phyloP scores from a whole-genome alignment of 345 rosid genomes.

The Trapa bicornis region DNA sequence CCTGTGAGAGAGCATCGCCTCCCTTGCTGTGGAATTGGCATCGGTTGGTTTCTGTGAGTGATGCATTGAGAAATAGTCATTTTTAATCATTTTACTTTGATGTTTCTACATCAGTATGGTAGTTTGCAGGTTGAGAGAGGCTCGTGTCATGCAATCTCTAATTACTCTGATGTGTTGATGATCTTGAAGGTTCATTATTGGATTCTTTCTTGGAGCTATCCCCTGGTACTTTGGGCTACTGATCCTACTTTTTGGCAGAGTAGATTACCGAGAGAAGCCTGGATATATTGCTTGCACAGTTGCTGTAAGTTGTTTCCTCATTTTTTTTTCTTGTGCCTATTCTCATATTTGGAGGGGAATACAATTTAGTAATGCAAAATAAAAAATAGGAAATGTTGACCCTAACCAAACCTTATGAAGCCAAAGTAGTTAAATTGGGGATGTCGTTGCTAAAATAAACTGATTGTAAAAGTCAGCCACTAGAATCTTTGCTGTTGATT shows the following conservation, averaged over 20 bases:
- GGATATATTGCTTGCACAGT: constrained; percentile 83
- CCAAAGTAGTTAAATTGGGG: no score
- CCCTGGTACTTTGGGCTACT: constrained; percentile 80
- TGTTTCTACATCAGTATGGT: not conserved
- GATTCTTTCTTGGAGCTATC: constrained; percentile 75
- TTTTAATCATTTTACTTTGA: not conserved
- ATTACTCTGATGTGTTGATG: constrained; percentile 6
- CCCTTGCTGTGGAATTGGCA: not conserved
- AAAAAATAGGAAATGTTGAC: no score
- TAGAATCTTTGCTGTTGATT: no score
- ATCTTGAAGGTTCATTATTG: constrained; percentile 55
- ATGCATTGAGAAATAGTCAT: not conserved
- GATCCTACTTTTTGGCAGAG: constrained; percentile 46
- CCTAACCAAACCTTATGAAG: no score
- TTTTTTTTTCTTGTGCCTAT: not conserved
- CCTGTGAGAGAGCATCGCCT: constrained; percentile 34
- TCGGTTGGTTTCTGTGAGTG: no score
- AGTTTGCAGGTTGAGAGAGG: not conserved
- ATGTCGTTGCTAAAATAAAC: no score
- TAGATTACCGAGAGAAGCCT: constrained; percentile 78
- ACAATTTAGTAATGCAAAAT: no score
- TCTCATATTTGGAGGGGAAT: no score
- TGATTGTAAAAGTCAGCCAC: no score
- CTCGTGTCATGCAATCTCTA: not conserved
- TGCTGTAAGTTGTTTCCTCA: constrained; percentile 41